Evolutionary conservation across 176 grass and related monocot genomes (phyloP), one percentile per base, ranked within the genome.

Genomic region (Raddia guianensis): DNA sequence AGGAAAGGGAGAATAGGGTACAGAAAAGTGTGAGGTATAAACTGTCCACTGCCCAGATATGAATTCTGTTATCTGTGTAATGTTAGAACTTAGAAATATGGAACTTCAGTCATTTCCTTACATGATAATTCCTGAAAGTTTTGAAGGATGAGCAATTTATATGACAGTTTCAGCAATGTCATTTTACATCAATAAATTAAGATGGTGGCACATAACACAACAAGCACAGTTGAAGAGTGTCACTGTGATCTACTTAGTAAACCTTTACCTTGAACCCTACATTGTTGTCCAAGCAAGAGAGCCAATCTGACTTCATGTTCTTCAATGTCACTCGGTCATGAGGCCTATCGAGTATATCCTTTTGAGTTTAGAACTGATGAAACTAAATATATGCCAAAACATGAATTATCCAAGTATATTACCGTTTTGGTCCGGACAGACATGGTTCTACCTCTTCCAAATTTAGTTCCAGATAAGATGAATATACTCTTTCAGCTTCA

Each of bases 361-460:
- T 80, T 66, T 19, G 19, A 51, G 66, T 81, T 72, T 72, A 91
- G 76, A 68, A 42, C 35, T 63, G 32, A 80, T 78, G 56, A 42
- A 54, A 37, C n/a, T 49, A 84, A 45, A 42, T n/a, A 81, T 77
- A 65, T 49, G 3, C 7, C 20, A 72, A 85, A 70, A n/a, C 45
- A 34, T 4, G 60, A 55, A 20, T 85, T 70, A 84, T 48, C n/a
- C 4, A 53, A 68, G 52, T 52, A n/a, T 4, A 62, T 88, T 85
- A 99, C 96, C 96, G 90, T 88, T 99, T 99, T 68, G 96, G 96
- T 54, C 96, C 96, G 0, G 96, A 99, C 57, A 99, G 16, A 77
- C 92, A 99, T 77, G 96, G 88, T 82, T 88, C 96, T 49, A 95
- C 96, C 52, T 89, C 86, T 84, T 93, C 92, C 68, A 99, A 79